Conservation (phyloP, 2,329 filamentous ascomycete genomes). For the Basipetospora chlamydospora region DNA sequence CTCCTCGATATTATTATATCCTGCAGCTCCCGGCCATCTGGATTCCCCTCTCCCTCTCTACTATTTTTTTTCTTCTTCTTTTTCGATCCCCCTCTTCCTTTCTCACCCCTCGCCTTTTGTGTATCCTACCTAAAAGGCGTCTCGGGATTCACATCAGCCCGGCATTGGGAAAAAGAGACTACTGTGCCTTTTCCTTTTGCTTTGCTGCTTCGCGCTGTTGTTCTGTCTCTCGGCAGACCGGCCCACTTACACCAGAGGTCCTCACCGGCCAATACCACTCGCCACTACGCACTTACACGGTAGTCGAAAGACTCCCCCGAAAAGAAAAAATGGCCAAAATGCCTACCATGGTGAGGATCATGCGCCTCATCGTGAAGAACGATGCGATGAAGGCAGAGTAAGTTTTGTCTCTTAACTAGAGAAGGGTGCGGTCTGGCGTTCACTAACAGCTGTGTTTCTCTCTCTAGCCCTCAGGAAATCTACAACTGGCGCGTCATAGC, state of each 20-base stretch:
- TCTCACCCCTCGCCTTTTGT: too few relatives aligned
- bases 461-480: slow-evolving; percentile 39
- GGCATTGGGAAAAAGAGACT: too few relatives aligned
- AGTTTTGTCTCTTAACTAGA: background rate
- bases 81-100: background rate
- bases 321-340: slow-evolving; percentile 19
- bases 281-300: too few relatives aligned
- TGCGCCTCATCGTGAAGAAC: slow-evolving; percentile 48
- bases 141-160: too few relatives aligned
- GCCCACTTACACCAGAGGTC: too few relatives aligned
- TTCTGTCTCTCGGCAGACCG: too few relatives aligned
- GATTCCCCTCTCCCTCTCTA: background rate
- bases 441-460: too few relatives aligned
- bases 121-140: too few relatives aligned
- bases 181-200: too few relatives aligned
- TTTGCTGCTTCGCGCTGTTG: background rate
- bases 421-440: too few relatives aligned
- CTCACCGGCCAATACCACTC: too few relatives aligned
- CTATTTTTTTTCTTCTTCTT: slow-evolving; percentile 1
- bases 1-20: slow-evolving; percentile 2
- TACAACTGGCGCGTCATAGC: slow-evolving; percentile 57
- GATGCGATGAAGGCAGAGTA: slow-evolving; percentile 52
- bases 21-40: slow-evolving; percentile 1
- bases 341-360: slow-evolving; percentile 26
- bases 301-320: too few relatives aligned